Evolutionary conservation across 2,329 filamentous ascomycete genomes (phyloP).

Genomic region (Aspergillus proliferans): DNA sequence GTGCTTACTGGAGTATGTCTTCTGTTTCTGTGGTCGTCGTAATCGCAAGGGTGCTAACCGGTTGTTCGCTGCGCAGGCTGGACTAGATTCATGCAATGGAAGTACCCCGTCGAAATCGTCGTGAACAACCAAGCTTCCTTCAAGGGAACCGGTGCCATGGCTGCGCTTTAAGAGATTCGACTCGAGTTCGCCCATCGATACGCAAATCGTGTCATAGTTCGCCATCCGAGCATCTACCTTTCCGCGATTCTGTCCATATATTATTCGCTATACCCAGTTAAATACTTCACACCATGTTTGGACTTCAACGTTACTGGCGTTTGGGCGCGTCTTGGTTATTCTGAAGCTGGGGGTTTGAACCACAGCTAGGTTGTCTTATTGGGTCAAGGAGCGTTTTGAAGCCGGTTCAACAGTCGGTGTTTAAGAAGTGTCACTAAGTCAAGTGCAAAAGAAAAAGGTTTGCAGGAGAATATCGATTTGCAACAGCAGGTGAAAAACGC

Average conservation of each 20-base stretch:
- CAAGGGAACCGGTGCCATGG: conserved; percentile 57
- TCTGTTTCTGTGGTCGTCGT: not conserved
- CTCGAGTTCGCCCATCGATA: not conserved
- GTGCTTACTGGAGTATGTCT: conserved; percentile 83
- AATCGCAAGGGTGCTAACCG: conserved; percentile 5
- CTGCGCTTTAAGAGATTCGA: conserved; percentile 27
- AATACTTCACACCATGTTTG: not conserved
- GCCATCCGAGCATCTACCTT: no score
- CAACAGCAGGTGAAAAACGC: conserved; percentile 1
- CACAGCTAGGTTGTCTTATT: not conserved
- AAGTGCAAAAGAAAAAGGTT: no score
- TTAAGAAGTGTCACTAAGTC: not conserved
- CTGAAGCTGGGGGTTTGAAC: not conserved
- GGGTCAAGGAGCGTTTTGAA: not conserved
- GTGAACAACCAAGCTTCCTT: conserved; percentile 56
- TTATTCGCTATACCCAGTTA: not conserved
- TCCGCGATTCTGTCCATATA: not conserved
- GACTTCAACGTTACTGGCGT: not conserved
- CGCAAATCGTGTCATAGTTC: no score
- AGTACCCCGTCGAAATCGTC: conserved; percentile 73
- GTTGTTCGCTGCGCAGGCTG: conserved; percentile 57
- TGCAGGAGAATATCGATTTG: not conserved
- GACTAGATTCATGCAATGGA: conserved; percentile 92
- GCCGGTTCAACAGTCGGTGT: conserved; percentile 1
- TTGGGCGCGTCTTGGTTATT: not conserved